phyloP scores from a whole-genome alignment of 306 rosid species.

The Sicyos baderoa region DNA sequence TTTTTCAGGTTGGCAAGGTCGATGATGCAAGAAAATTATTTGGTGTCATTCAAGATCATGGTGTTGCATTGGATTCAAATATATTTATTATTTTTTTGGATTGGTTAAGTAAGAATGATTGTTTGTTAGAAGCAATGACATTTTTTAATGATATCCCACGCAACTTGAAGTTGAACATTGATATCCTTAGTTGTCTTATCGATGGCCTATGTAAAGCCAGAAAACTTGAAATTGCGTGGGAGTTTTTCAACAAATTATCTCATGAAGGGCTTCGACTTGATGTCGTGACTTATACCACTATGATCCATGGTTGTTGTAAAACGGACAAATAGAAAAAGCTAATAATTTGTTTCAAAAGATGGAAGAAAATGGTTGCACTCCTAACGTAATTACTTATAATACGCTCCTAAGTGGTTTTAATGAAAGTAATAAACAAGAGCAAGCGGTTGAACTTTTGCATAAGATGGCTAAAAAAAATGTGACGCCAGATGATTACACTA shows the following conservation, averaged over 20 bases:
- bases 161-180: too few species aligned
- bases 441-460: slow-evolving; percentile 41
- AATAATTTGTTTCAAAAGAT: slow-evolving; percentile 29
- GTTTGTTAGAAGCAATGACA: too few species aligned
- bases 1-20: slow-evolving; percentile 29
- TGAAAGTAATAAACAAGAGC: slow-evolving; percentile 22
- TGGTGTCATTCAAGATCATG: slow-evolving; percentile 29
- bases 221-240: slow-evolving; percentile 1
- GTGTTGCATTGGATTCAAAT: background rate
- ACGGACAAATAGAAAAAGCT: slow-evolving; percentile 32
- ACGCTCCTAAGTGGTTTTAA: slow-evolving; percentile 34
- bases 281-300: slow-evolving; percentile 29
- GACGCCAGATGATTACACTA: slow-evolving; percentile 30
- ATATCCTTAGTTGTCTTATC: too few species aligned
- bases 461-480: slow-evolving; percentile 27
- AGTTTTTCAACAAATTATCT: slow-evolving; percentile 24
- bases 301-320: slow-evolving; percentile 38
- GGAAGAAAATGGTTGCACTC: slow-evolving; percentile 37
- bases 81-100: too few species aligned
- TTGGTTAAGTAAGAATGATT: too few species aligned
- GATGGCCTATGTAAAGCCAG: too few species aligned
- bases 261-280: slow-evolving; percentile 21
- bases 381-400: slow-evolving; percentile 25
- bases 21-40: slow-evolving; percentile 31
- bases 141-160: too few species aligned